Base-by-base conservation (phyloP, 495 filamentous ascomycete species). In the Hyaloscypha hepaticicola region DNA sequence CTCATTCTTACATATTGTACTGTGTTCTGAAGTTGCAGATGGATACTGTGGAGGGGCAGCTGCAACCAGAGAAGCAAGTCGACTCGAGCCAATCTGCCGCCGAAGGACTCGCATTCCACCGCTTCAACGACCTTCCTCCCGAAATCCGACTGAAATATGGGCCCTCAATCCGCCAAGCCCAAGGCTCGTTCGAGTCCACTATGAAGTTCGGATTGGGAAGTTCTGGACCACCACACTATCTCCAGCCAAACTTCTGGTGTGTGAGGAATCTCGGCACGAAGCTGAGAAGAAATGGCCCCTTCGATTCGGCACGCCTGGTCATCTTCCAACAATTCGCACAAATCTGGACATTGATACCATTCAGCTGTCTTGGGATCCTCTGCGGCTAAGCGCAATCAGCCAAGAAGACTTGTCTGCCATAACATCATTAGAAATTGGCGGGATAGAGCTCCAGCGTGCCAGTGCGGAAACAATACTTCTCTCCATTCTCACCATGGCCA, bases 401-500 rank as follows among this genome's bases (percentile, higher is more conserved):
- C 25, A 29, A 55, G 52, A 55, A 55, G 52, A 55, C 25, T 29
- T 55, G n/a, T 19, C 9, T 24, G 27, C 16, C n/a, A 55, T 55
- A 19, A 14, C 14, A 19, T 55, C 25, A n/a, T 29, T 55, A n/a
- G 52, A 55, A 21, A 26, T 55, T 14, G 52, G 52, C 5, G 52
- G 52, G 12, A 25, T 3, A 55, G 52, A 55, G 25, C 21, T 55
- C 2, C 52, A 55, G 27, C 52, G 6, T 27, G 24, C 52, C 16
- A 14, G 11, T 45, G 38, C 38, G 16, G 38, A 45, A 45, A 16
- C 11, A 45, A 45, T 45, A 14, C 38, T 45, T 16, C 11, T 16
- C 4, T 11, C 38, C 38, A 45, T 45, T 19, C 38, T 45, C 38
- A 45, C 38, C 38, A 45, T 45, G 38, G 3, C 38, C 38, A 45